A percentile compares a stretch with the other conserved stretches of the same genome.
phyloP scores from a whole-genome alignment of 192 early-diverging fungal genomes.

The Backusella morwellensis region DNA sequence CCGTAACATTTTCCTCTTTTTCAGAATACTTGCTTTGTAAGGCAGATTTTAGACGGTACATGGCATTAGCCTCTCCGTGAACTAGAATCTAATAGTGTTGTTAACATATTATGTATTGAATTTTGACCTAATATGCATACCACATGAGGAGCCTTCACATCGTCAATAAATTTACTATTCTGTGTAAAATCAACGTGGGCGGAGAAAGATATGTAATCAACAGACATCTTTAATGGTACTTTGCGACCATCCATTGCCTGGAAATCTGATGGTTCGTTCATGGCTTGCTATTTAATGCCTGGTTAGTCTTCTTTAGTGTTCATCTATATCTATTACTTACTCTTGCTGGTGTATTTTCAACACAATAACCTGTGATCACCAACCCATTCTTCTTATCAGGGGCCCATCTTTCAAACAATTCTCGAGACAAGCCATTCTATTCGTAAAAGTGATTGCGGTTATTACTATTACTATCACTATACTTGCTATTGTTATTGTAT shows the following conservation, averaged over 20 bases:
- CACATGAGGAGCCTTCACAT: slow-evolving; percentile 87
- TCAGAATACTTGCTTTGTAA: slow-evolving; percentile 81
- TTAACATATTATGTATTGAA: neutral
- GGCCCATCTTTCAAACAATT: slow-evolving; percentile 95
- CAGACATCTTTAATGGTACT: slow-evolving; percentile 77
- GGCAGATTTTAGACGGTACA: slow-evolving; percentile 87
- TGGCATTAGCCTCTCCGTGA: slow-evolving; percentile 94
- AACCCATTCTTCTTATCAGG: slow-evolving; percentile 89
- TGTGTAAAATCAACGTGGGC: slow-evolving; percentile 98
- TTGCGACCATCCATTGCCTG: slow-evolving; percentile 74
- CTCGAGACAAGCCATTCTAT: slow-evolving; percentile 87
- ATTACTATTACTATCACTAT: neutral
- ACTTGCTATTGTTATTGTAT: neutral
- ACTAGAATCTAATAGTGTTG: slow-evolving; percentile 70
- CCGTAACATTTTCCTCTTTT: slow-evolving; percentile 72
- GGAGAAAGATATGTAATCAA: slow-evolving; percentile 96
- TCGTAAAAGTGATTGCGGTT: neutral
- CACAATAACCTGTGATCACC: slow-evolving; percentile 96
- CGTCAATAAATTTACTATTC: slow-evolving; percentile 96
- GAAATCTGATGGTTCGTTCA: slow-evolving; percentile 88
- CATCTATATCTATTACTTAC: slow-evolving; percentile 31
- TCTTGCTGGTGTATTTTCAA: slow-evolving; percentile 93
- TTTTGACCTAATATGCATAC: slow-evolving; percentile 36
- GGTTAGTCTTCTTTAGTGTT: neutral
- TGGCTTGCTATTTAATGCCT: slow-evolving; percentile 39